These are phyloP conservation scores for Saitozyma sp. DNA, from an alignment of 768 basidiomycete genomes.

Conservation along the genomic window DNA sequence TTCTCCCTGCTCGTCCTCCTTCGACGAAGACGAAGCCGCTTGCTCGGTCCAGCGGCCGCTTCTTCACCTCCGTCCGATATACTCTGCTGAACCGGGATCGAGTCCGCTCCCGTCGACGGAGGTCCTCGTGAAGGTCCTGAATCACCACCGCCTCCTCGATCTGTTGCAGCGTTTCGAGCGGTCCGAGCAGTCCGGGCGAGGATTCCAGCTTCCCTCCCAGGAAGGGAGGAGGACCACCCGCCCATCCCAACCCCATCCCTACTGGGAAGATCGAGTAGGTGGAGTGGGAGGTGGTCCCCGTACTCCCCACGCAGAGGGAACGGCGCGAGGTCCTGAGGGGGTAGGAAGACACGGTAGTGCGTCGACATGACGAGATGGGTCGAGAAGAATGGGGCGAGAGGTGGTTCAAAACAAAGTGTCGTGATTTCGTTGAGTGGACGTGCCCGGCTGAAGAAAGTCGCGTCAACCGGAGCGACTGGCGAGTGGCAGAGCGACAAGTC, in stretches of 20 bases:
- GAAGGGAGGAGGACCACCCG: no score
- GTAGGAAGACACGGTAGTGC: constrained; percentile 7
- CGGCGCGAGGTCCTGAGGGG: not conserved
- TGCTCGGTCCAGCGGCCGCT: no score
- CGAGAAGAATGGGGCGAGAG: no score
- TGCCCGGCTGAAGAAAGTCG: no score
- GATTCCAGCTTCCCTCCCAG: not conserved
- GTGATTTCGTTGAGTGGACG: no score
- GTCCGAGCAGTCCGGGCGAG: not conserved
- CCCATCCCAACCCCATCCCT: not conserved
- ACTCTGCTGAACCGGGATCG: no score
- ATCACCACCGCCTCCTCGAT: not conserved
- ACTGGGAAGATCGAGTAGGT: not conserved
- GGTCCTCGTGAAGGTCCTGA: not conserved
- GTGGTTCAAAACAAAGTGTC: no score
- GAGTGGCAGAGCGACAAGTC: no score
- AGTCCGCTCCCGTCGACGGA: not conserved
- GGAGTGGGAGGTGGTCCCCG: not conserved
- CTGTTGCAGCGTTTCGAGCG: not conserved
- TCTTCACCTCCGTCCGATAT: no score
- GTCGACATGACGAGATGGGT: not conserved
- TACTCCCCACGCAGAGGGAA: not conserved
- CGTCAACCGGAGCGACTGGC: no score
- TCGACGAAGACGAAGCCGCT: no score
- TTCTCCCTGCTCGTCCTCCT: no score